Base-by-base conservation (phyloP, 352 stramenopile species). In the Phytophthora crassamura region DNA sequence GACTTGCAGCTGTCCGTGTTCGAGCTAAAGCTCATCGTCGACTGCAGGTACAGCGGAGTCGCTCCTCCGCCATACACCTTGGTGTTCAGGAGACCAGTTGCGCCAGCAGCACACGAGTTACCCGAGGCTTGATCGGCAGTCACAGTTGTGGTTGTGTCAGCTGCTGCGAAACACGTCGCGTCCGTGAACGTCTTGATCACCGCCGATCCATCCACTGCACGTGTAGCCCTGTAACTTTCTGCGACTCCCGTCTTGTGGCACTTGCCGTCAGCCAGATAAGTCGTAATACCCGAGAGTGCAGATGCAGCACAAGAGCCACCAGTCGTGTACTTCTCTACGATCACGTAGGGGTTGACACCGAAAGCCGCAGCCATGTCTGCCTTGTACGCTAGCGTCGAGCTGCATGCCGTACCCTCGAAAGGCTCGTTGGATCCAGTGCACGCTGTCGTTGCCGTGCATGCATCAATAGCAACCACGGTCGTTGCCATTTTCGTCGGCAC, bases 11-110 rank as follows among this genome's bases (percentile, higher is more conserved):
- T 18, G 6, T 39, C 16, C 14, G n/a, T 30, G 11, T 7, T 67
- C 5, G 59, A 33, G 28, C 32, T 4, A 22, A 54, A 50, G 4
- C 40, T 47, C 10, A 33, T 15, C 48, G 42, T 49, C 20, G 53
- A 18, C 2, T 18, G 35, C 35, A 56, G 40, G 42, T 45, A 55
- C n/a, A 64, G 5, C n/a, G 56, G 56, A 15, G 56, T 56, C 36
- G 36, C 36, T 41, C 56, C 56, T 25, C 36, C 20, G 2, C 45
- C 45, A 14, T 50, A 64, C 7, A 57, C 2, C 32, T 51, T 64
- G 7, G 18, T 48, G 56, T 49, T 46, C 49, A 36, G 25, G 15
- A 45, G 16, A 16, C 45, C 43, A n/a, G n/a, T n/a, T n/a, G n/a
- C n/a, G n/a, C n/a, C n/a, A n/a, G n/a, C n/a, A n/a, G n/a, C n/a